A percentile compares a stretch with the other conserved stretches of the same genome.
These are phyloP conservation scores for Pontederia crassipes DNA, from an alignment of 176 grass and related monocot genomes.

Conservation along the genomic window DNA sequence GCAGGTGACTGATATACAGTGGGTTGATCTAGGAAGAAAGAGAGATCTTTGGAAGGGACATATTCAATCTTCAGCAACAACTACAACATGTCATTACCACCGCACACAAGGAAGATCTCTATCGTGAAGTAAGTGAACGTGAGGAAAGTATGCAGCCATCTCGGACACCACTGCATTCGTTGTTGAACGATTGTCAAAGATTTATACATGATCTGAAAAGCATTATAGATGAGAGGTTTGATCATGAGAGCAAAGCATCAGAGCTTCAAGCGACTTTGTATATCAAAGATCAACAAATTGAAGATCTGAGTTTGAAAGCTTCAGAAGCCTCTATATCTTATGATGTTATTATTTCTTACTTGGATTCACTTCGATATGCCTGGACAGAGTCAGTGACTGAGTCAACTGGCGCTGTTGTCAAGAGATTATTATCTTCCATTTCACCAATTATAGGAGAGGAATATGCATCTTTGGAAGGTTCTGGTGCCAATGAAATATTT, in stretches of 20 bases:
- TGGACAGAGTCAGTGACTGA: slow-evolving; percentile 27
- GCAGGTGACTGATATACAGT: not conserved
- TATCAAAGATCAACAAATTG: slow-evolving; percentile 60
- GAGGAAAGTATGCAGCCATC: slow-evolving; percentile 23
- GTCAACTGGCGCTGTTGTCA: slow-evolving; percentile 33
- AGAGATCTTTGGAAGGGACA: slow-evolving; percentile 59
- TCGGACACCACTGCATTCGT: slow-evolving; percentile 27
- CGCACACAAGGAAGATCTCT: not conserved
- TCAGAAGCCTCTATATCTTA: slow-evolving; percentile 32
- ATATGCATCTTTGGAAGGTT: slow-evolving; percentile 26
- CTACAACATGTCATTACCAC: slow-evolving; percentile 34
- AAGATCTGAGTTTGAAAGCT: slow-evolving; percentile 41
- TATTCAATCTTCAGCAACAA: slow-evolving; percentile 38
- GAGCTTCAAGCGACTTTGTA: slow-evolving; percentile 13
- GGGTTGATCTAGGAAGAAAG: slow-evolving; percentile 79
- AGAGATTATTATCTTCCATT: slow-evolving; percentile 45
- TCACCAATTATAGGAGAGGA: slow-evolving; percentile 41
- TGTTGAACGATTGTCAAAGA: slow-evolving; percentile 81
- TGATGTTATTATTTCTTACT: slow-evolving; percentile 48
- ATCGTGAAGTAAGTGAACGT: slow-evolving; percentile 4
- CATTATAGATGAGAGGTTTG: slow-evolving; percentile 12
- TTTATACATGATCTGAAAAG: slow-evolving; percentile 51
- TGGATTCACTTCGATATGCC: slow-evolving; percentile 23
- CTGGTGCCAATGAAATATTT: slow-evolving; percentile 28
- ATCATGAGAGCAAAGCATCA: slow-evolving; percentile 6